A percentile compares a stretch with the other conserved stretches of the same genome.
These are phyloP conservation scores for Didymella pomorum DNA, from an alignment of 2,329 filamentous ascomycete species.

Conservation along the genomic window DNA sequence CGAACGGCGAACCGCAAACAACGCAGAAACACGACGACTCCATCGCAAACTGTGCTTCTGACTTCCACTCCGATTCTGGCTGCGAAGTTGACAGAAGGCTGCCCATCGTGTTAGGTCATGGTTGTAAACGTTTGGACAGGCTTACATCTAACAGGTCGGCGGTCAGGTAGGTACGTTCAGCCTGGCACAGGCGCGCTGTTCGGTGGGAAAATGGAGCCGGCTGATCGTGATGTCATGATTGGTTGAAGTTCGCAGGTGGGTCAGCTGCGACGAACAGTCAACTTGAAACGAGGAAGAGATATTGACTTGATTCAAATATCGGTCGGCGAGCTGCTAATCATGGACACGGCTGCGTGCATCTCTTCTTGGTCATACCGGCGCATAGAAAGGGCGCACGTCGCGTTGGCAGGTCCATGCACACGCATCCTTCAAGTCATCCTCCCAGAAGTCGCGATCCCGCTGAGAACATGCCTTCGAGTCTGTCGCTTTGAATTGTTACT, in stretches of 20 bases:
- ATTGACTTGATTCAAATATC: no score
- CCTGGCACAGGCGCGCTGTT: neutral
- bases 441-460: neutral
- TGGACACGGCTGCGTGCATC: no score
- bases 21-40: slow-evolving; percentile 37
- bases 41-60: slow-evolving; percentile 32
- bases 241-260: neutral
- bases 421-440: neutral
- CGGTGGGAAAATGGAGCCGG: neutral
- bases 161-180: neutral
- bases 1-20: slow-evolving; percentile 39
- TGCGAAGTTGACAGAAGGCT: slow-evolving; percentile 25
- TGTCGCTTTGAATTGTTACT: neutral
- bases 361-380: no score
- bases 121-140: neutral
- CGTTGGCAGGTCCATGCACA: neutral
- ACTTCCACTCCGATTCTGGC: slow-evolving; percentile 21
- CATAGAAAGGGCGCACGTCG: no score
- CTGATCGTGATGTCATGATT: neutral
- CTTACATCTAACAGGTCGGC: neutral
- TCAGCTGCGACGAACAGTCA: neutral
- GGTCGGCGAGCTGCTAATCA: no score
- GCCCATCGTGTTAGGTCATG: slow-evolving; percentile 23
- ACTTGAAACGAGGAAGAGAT: neutral
- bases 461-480: neutral